phyloP scores from a whole-genome alignment of 345 rosid species.

The Erysimum cheiranthoides region DNA sequence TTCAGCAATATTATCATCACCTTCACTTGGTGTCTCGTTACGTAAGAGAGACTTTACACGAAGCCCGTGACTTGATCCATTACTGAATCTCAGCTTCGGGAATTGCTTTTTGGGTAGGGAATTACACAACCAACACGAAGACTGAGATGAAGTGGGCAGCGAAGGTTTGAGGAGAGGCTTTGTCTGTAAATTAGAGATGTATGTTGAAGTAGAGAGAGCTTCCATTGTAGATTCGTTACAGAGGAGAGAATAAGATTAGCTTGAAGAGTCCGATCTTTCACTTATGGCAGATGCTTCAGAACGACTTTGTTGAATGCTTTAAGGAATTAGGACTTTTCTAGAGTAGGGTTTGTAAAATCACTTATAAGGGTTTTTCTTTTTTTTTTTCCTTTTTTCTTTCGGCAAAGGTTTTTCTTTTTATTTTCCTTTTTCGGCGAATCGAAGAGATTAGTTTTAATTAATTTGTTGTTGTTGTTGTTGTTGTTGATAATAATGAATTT shows the following conservation, averaged over 20 bases:
- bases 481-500: background rate
- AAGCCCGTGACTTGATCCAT: constrained; percentile 48
- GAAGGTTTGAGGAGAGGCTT: constrained; percentile 46
- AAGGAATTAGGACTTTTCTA: constrained; percentile 28
- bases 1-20: constrained; percentile 50
- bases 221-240: constrained; percentile 55
- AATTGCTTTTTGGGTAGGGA: constrained; percentile 43
- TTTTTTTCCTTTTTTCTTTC: background rate
- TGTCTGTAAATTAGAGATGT: constrained; percentile 52
- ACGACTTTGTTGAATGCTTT: constrained; percentile 27
- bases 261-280: constrained; percentile 32
- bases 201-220: constrained; percentile 53
- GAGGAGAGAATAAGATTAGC: constrained; percentile 29
- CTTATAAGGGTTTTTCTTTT: constrained; percentile 9
- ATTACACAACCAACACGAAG: constrained; percentile 45
- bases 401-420: no score
- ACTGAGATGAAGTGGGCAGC: constrained; percentile 37
- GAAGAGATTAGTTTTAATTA: background rate
- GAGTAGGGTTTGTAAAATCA: constrained; percentile 34
- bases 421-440: background rate
- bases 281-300: constrained; percentile 30
- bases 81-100: constrained; percentile 53
- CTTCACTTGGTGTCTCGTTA: constrained; percentile 53
- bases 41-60: constrained; percentile 53
- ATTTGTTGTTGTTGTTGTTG: background rate